phyloP scores from a whole-genome alignment of 2,329 filamentous ascomycete species.

The Neurospora sp. region DNA sequence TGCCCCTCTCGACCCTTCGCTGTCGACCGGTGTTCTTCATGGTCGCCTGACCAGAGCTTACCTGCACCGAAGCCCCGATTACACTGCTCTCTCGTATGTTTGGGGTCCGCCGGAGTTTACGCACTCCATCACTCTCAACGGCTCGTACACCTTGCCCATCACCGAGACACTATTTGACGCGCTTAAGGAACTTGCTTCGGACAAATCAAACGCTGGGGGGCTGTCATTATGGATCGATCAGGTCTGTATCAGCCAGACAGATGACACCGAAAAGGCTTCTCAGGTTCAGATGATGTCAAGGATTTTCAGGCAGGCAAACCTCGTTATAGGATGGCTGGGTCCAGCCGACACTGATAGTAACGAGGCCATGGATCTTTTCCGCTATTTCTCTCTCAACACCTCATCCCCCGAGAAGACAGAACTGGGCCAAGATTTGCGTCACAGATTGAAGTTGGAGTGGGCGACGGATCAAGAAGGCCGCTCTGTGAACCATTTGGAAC shows the following conservation, averaged over 20 bases:
- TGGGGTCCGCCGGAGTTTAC: not conserved
- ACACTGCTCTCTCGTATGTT: not conserved
- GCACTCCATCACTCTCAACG: not conserved
- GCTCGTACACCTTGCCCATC: too few relatives aligned
- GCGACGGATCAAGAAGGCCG: not conserved
- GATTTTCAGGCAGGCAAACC: not conserved
- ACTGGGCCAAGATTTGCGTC: too few relatives aligned
- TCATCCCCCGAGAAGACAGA: not conserved
- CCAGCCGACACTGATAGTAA: not conserved
- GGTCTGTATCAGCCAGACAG: slow-evolving; percentile 1
- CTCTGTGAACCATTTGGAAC: too few relatives aligned
- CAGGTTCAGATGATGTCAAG: slow-evolving; percentile 2
- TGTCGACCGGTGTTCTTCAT: too few relatives aligned
- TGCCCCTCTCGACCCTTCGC: too few relatives aligned
- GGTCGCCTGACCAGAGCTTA: too few relatives aligned
- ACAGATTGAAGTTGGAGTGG: not conserved
- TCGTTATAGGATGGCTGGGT: slow-evolving; percentile 1
- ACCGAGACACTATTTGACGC: not conserved
- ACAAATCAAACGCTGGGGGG: not conserved
- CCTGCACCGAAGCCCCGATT: not conserved
- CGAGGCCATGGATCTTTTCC: not conserved
- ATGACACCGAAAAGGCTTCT: not conserved
- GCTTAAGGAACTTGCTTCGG: not conserved
- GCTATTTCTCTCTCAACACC: not conserved
- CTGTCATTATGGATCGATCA: slow-evolving; percentile 1